A percentile compares a stretch with the other conserved stretches of the same genome.
Evolutionary conservation across 2,329 filamentous ascomycete species (phyloP).

Genomic region (Colletotrichum theobromicola): DNA sequence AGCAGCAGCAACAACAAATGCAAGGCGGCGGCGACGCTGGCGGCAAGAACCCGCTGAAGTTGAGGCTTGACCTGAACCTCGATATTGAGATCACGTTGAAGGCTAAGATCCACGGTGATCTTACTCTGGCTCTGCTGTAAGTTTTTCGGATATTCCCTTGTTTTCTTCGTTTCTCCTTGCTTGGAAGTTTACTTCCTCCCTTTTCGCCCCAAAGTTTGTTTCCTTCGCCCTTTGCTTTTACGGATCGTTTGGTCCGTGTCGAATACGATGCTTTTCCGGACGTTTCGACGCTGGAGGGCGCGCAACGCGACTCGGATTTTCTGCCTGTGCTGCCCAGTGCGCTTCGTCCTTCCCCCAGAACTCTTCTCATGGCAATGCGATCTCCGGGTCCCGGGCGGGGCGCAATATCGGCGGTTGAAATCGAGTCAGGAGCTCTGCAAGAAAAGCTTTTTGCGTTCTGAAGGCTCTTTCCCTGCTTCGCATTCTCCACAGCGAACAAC

Average conservation of each 20-base stretch:
- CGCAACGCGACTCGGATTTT: neutral
- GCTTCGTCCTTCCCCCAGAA: neutral
- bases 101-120: conserved; percentile 78
- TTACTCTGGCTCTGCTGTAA: conserved; percentile 76
- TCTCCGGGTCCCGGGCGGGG: neutral
- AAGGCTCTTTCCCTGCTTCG: neutral
- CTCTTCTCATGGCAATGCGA: neutral
- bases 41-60: conserved; percentile 27
- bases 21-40: conserved; percentile 24
- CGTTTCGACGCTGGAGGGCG: neutral
- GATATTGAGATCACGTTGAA: conserved; percentile 83
- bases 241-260: neutral
- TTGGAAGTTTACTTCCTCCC: too few species aligned
- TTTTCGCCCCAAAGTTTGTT: too few species aligned
- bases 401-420: neutral
- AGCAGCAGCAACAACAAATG: conserved; percentile 25
- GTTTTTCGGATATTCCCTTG: conserved; percentile 23
- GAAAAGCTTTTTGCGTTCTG: neutral
- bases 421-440: neutral
- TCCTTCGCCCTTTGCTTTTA: neutral
- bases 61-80: conserved; percentile 65
- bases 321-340: neutral
- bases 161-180: neutral
- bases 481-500: neutral
- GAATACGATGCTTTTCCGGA: neutral